Evolutionary conservation across 1,139 yeast species (phyloP).

Genomic region (Diutina sp.): DNA sequence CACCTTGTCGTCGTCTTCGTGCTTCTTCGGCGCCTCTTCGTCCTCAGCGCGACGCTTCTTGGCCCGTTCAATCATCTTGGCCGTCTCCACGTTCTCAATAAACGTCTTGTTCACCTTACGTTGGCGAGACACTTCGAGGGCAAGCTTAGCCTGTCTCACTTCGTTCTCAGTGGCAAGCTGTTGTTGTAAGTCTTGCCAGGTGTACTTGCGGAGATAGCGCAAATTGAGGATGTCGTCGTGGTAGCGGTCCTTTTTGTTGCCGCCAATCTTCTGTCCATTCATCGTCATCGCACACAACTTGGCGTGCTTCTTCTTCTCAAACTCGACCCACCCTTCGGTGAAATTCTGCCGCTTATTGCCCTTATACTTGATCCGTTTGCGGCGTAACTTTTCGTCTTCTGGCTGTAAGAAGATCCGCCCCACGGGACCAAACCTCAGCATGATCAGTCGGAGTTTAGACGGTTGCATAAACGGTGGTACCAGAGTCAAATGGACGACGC

Average conservation of each 20-base stretch:
- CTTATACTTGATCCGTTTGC: constrained; percentile 66
- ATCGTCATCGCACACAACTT: constrained; percentile 77
- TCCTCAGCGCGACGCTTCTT: constrained; percentile 7
- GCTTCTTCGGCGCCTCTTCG: constrained; percentile 14
- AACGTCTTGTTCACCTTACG: constrained; percentile 76
- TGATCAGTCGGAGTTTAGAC: constrained; percentile 67
- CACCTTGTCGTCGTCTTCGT: constrained; percentile 8
- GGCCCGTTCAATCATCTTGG: constrained; percentile 56
- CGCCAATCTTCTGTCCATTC: constrained; percentile 85
- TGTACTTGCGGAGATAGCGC: constrained; percentile 81
- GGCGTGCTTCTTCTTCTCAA: constrained; percentile 70
- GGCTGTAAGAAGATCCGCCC: constrained; percentile 82
- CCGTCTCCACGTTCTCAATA: constrained; percentile 71
- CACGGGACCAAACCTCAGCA: constrained; percentile 71
- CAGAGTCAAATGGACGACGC: constrained; percentile 80
- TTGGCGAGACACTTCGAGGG: constrained; percentile 83
- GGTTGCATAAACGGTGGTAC: constrained; percentile 98
- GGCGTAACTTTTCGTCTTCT: constrained; percentile 57
- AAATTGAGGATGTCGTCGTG: constrained; percentile 90
- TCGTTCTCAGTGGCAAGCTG: constrained; percentile 89
- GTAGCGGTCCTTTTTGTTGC: constrained; percentile 84
- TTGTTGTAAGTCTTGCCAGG: constrained; percentile 90
- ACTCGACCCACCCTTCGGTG: constrained; percentile 98
- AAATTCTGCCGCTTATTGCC: constrained; percentile 88
- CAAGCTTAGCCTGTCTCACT: constrained; percentile 73